Evolutionary conservation across 768 basidiomycete genomes (phyloP).

Genomic region (Mycena chlorophos): DNA sequence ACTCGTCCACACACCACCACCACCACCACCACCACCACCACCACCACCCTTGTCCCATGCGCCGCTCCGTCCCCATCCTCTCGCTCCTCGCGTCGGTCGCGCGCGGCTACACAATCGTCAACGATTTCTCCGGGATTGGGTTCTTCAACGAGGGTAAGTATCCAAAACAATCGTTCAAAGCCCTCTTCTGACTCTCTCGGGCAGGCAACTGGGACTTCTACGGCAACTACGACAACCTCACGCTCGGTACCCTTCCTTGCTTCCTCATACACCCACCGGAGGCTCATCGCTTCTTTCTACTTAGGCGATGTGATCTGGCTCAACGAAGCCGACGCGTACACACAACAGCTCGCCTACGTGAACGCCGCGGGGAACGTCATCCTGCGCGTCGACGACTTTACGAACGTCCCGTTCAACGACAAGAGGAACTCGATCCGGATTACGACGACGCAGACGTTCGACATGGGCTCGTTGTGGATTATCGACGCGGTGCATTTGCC

Average conservation of each 20-base stretch:
- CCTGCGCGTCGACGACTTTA: conserved; percentile 58
- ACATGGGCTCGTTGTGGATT: conserved; percentile 45
- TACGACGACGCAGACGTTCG: conserved; percentile 43
- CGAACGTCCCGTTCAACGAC: conserved; percentile 49
- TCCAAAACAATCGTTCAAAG: conserved; percentile 19
- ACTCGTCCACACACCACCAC: conserved; percentile 17
- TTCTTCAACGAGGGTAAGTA: conserved; percentile 44
- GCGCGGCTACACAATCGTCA: conserved; percentile 35
- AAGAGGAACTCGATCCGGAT: conserved; percentile 61
- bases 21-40: conserved; percentile 15
- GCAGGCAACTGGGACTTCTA: conserved; percentile 43
- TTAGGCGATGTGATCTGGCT: conserved; percentile 53
- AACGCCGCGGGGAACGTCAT: conserved; percentile 52
- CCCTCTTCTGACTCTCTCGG: neutral
- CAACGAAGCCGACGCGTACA: conserved; percentile 35
- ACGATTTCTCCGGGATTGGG: conserved; percentile 37
- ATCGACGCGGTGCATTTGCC: conserved; percentile 50
- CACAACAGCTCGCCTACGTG: conserved; percentile 48
- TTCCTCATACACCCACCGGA: neutral
- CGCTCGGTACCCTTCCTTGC: conserved; percentile 19
- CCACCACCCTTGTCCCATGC: conserved; percentile 16
- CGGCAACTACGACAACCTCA: conserved; percentile 39
- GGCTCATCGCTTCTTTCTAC: neutral
- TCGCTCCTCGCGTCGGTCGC: conserved; percentile 8
- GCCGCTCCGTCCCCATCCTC: conserved; percentile 7